Conservation (phyloP, 495 filamentous ascomycete species). For the Penicillium canescens region DNA sequence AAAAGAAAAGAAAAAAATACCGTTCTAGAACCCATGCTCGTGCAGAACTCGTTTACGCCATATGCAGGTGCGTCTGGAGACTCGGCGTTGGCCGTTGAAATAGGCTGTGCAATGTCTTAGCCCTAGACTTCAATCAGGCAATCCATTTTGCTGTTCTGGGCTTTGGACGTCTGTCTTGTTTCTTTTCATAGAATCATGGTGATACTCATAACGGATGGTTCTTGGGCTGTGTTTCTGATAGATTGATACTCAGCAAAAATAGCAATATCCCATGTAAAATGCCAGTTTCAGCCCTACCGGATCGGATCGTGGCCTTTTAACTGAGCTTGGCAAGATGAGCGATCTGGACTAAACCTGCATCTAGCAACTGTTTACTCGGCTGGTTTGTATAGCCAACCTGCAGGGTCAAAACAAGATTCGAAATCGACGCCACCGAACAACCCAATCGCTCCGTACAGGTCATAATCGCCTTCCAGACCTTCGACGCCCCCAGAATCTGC, state of each 20-base stretch:
- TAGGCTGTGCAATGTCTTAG: not conserved
- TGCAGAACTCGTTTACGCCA: constrained; percentile 5
- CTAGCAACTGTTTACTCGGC: not conserved
- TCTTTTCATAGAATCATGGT: too few species aligned
- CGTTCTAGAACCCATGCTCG: constrained; percentile 6
- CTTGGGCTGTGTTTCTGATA: too few species aligned
- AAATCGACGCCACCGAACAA: constrained; percentile 71
- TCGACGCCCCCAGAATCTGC: constrained; percentile 61
- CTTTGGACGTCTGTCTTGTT: too few species aligned
- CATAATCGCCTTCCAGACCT: constrained; percentile 78
- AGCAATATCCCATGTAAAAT: not conserved
- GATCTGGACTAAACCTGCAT: not conserved
- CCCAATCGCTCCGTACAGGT: constrained; percentile 80
- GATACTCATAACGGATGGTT: too few species aligned
- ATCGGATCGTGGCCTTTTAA: not conserved
- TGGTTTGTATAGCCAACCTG: constrained; percentile 44
- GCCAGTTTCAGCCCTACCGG: constrained; percentile 18
- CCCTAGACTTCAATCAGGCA: too few species aligned
- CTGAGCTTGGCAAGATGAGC: constrained; percentile 9
- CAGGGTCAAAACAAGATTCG: constrained; percentile 64
- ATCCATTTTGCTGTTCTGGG: not conserved
- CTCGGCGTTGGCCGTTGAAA: constrained; percentile 10
- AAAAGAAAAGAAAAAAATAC: not conserved
- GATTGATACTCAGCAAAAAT: too few species aligned
- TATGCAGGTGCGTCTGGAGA: constrained; percentile 2